Conservation (phyloP, 2,329 filamentous ascomycete genomes). For the Aureobasidium melanogenum region DNA sequence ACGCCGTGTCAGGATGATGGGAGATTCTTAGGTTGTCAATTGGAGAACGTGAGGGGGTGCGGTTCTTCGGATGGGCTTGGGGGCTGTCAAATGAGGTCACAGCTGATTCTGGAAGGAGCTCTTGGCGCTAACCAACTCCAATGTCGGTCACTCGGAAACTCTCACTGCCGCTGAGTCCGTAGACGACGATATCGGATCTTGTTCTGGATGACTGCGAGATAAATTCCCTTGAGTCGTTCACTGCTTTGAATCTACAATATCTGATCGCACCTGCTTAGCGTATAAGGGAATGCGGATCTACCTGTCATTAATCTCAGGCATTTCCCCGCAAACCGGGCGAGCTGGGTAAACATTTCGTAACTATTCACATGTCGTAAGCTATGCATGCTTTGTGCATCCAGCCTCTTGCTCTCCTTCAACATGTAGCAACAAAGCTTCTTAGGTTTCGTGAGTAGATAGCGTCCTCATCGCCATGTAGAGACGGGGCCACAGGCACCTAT, state of each 20-base stretch:
- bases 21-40: constrained; percentile 9
- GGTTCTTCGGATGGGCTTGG: not conserved
- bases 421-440: not conserved
- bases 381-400: not conserved
- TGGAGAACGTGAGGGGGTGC: constrained; percentile 7
- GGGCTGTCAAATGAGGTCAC: too few species aligned
- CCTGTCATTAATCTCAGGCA: constrained; percentile 1
- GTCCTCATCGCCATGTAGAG: not conserved
- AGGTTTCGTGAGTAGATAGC: not conserved
- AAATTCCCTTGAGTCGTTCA: not conserved
- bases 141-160: not conserved
- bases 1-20: not conserved
- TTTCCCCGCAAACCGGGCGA: not conserved
- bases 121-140: constrained; percentile 2
- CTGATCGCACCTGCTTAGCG: not conserved
- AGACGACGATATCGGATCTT: not conserved
- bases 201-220: not conserved
- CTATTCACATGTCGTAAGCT: not conserved
- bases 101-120: not conserved
- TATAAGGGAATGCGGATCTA: not conserved
- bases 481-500: not conserved
- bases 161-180: not conserved
- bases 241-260: not conserved
- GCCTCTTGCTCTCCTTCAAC: not conserved
- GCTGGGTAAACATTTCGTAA: not conserved